Conservation (phyloP, 306 rosid species). For the Abrus precatorius region DNA sequence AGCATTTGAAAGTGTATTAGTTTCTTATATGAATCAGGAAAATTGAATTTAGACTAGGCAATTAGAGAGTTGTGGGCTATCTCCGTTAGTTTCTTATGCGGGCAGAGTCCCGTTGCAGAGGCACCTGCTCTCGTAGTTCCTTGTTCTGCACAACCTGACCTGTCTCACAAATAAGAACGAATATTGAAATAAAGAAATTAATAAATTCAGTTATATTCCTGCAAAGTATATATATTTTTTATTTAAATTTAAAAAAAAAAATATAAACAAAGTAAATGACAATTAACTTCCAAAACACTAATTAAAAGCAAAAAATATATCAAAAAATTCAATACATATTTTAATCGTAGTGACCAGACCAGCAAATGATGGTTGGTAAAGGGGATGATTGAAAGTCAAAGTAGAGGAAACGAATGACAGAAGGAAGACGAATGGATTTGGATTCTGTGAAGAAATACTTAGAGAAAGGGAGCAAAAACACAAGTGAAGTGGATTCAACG, state of each 20-base stretch:
- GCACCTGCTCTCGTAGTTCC: too few relatives aligned
- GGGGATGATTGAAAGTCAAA: not conserved
- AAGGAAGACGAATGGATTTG: conserved; percentile 27
- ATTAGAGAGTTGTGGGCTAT: not conserved
- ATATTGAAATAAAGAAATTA: too few relatives aligned
- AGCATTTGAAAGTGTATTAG: not conserved
- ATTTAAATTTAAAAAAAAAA: too few relatives aligned
- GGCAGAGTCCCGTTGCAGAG: not conserved
- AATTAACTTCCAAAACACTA: too few relatives aligned
- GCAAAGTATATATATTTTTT: not conserved
- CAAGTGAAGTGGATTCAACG: conserved; percentile 52
- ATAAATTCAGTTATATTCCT: not conserved
- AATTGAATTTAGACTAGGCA: too few relatives aligned
- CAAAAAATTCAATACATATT: too few relatives aligned
- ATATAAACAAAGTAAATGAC: too few relatives aligned
- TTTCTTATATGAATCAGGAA: not conserved
- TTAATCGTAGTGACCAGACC: too few relatives aligned
- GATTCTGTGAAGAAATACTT: conserved; percentile 55
- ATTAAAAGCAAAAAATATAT: too few relatives aligned
- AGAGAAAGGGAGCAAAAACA: conserved; percentile 44
- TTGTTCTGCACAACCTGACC: too few relatives aligned
- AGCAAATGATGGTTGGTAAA: too few relatives aligned
- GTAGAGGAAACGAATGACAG: not conserved
- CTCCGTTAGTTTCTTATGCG: not conserved
- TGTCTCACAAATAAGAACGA: too few relatives aligned